Evolutionary conservation across 192 early-diverging fungal species (phyloP), one percentile per base, ranked within the genome.

Genomic region (Entrophospora sp.): DNA sequence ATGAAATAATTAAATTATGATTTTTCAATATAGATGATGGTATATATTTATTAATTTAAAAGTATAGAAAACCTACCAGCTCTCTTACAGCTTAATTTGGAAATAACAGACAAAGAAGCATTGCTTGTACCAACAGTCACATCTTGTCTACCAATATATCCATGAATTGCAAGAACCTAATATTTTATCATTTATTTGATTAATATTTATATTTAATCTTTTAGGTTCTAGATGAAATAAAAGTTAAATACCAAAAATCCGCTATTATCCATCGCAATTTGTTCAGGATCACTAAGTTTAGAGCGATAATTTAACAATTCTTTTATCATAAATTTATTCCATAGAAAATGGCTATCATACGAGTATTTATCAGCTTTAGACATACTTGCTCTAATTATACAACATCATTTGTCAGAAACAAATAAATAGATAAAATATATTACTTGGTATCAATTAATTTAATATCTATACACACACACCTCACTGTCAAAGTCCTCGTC

Each of bases 321-420:
- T 28, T 83, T 83, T 34, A 97, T 77, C 74, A 97, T 79, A 72
- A 82, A 86, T 43, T 73, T 78, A 72, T 99, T 99, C 97, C 97
- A 99, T 27, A 96, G 78, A 71, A 92, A 99, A 63, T 85, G 76
- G 1, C 81, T 75, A 64, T 93, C 87, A 66, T 76, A 82, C 16
- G 71, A 57, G 44, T 77, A 69, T 67, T 85, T 84, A 45, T 79
- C 66, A 48, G 87, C 84, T 2, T 83, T 77, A 4, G 78, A 72
- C 30, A 68, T n/a, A n/a, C n/a, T n/a, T n/a, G n/a, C n/a, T n/a
- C n/a, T n/a, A n/a, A n/a, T n/a, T n/a, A n/a, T n/a, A n/a, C n/a
- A n/a, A 68, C 9, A 71, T 71, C 7, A 73, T 63, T 5, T 78
- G 75, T 60, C 81, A 77, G 30, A 55, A 62, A 24, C 57, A 58